Evolutionary conservation across 257 asterid genomes (phyloP).

Genomic region (Solanum virginianum): DNA sequence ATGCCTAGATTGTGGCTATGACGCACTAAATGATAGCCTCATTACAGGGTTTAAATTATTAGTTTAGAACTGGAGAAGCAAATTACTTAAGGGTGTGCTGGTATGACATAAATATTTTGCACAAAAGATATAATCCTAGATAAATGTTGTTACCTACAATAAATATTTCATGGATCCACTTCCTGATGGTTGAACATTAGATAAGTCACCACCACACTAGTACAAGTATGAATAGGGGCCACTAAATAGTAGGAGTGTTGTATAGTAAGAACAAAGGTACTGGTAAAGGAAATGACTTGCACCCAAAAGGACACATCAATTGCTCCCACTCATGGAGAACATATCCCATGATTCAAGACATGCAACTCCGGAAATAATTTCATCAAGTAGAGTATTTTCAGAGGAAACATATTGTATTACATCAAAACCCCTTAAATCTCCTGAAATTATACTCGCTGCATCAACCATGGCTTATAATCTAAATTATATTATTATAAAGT

Average conservation of each 20-base stretch:
- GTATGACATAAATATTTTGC: neutral
- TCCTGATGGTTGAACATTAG: neutral
- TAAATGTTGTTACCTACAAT: neutral
- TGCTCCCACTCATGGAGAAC: neutral
- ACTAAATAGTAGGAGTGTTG: neutral
- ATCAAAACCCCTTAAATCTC: neutral
- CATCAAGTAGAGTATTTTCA: neutral
- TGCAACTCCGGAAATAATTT: neutral
- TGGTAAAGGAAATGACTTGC: neutral
- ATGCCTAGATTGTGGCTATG: neutral
- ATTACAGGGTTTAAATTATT: neutral
- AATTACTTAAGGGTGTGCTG: neutral
- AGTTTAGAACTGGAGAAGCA: neutral
- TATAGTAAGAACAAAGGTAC: neutral
- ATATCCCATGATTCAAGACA: neutral
- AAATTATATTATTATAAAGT: no score
- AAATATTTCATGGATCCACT: neutral
- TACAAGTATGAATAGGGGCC: neutral
- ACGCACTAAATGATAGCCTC: neutral
- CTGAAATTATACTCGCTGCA: neutral
- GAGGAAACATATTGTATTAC: neutral
- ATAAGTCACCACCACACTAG: neutral
- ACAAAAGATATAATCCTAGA: neutral
- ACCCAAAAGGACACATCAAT: neutral
- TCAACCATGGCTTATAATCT: neutral